Evolutionary conservation across 2,329 filamentous ascomycete species (phyloP), one percentile per base, ranked within the genome.

Genomic region (Cercospora janseana): DNA sequence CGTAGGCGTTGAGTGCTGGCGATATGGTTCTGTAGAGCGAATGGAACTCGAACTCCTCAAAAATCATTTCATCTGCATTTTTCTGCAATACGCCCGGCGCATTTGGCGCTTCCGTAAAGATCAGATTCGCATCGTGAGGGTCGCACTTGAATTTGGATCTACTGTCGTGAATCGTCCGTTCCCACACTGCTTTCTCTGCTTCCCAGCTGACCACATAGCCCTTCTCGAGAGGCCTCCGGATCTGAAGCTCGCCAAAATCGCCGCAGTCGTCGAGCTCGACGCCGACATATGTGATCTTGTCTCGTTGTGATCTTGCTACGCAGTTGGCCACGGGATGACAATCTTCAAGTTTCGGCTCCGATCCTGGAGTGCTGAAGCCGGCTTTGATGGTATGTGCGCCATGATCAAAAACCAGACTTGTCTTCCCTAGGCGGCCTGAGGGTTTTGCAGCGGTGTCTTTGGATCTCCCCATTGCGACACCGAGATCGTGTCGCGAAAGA

Each of bases 121-220:
- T 72, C 50, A 98, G 72, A 40, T 89, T 85, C n/a, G 89, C 93
- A 48, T 92, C 85, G 46, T 79, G 75, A 0, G 92, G 88, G 60
- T 94, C 85, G 67, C 86, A 89, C 69, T 76, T 49, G 8, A 58
- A 47, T 9, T 45, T 28, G 34, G 52, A 51, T 29, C 62, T 71
- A 70, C 61, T 76, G 59, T 86, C 83, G 61, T 95, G 85, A 64
- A 97, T 87, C 53, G 91, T 85, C 60, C 85, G 82, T 63, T 96
- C 90, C 93, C 93, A 98, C 44, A 98, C 88, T 64, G 93, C 91
- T 70, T 88, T 92, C 73, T 98, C 82, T 0, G 87, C 85, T 70
- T 98, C 93, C 93, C 93, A 98, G 66, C 92, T 96, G 54, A 97
- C 91, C 42, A 97, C 78, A 65, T 88, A 97, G 6, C 93, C 93